Evolutionary conservation across 768 basidiomycete genomes (phyloP), one percentile per base, ranked within the genome.

Genomic region (Amanita rubescens): DNA sequence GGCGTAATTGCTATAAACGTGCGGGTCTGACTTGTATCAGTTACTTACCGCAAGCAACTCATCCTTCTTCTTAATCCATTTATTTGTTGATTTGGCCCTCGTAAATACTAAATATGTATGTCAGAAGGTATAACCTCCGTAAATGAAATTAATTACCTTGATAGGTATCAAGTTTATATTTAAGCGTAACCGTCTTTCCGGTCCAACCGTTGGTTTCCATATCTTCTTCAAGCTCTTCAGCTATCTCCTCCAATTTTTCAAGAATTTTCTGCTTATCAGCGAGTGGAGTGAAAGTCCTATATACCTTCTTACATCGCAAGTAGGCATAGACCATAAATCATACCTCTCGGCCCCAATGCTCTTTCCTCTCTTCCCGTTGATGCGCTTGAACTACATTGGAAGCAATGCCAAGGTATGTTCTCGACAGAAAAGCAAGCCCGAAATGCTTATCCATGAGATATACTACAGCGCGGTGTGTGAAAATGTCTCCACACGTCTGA

Each of bases 341-440:
- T 60, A 90, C 89, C 89, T 74, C 72, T 99, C 96, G 27, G 86
- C 81, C 1, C 96, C 95, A 33, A 98, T 90, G 56, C 90, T 93
- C 71, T 94, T n/a, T 97, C 46, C 87, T 74, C 60, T 92, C 91
- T 56, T 91, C 88, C 57, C 95, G 74, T 56, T 75, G 75, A 43
- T 80, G 73, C 4, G 92, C 85, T 53, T 84, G 73, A 25, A 97
- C 92, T 10, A 79, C 69, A 59, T 93, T 97, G 1, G 86, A 89
- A 1, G 87, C 84, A 35, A 97, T 82, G 1, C 96, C 96, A 10
- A 97, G 81, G 67, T 92, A 80, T 0, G 85, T 86, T 56, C 77
- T 79, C 41, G 96, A 76, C 33, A 98, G 74, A 60, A 84, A 87
- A 25, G 74, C 66, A 32, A 91, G 72, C 9, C 90, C 90, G 60